Evolutionary conservation across 2,329 filamentous ascomycete genomes (phyloP).

Genomic region (Lachnellula suecica): DNA sequence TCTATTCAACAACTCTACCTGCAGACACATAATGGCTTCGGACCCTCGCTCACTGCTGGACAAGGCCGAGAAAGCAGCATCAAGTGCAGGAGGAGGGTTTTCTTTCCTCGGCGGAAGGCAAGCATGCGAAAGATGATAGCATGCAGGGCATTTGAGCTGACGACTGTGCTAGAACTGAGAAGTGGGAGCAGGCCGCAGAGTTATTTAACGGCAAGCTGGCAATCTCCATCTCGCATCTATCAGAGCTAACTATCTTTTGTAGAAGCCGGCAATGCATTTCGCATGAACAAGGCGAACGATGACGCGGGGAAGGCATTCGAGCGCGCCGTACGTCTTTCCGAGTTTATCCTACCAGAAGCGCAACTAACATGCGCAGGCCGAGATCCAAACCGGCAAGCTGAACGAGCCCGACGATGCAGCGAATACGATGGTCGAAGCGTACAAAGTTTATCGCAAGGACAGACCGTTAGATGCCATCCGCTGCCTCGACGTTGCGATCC

Average conservation of each 20-base stretch:
- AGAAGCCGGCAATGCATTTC: constrained; percentile 91
- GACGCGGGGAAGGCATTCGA: constrained; percentile 89
- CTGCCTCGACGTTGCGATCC: constrained; percentile 76
- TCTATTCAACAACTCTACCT: too few relatives aligned
- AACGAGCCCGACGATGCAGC: constrained; percentile 93
- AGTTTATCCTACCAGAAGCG: too few relatives aligned
- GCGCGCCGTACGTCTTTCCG: too few relatives aligned
- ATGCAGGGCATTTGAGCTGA: too few relatives aligned
- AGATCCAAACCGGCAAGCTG: constrained; percentile 75
- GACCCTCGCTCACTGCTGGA: constrained; percentile 77
- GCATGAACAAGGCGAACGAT: constrained; percentile 78
- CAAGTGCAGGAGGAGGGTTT: constrained; percentile 77
- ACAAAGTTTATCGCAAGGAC: constrained; percentile 89
- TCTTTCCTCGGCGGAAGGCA: constrained; percentile 83
- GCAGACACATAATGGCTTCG: too few relatives aligned
- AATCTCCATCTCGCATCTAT: too few relatives aligned
- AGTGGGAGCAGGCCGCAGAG: constrained; percentile 86
- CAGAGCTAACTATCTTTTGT: too few relatives aligned
- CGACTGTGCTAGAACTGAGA: too few relatives aligned
- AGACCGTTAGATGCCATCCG: constrained; percentile 80
- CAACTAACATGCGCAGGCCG: too few relatives aligned
- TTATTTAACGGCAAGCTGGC: constrained; percentile 79
- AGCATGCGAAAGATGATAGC: too few relatives aligned
- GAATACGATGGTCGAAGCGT: constrained; percentile 84
- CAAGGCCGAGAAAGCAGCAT: constrained; percentile 85